Conservation (phyloP, 1,284 basidiomycete genomes). For the Entoloma clypeatum region DNA sequence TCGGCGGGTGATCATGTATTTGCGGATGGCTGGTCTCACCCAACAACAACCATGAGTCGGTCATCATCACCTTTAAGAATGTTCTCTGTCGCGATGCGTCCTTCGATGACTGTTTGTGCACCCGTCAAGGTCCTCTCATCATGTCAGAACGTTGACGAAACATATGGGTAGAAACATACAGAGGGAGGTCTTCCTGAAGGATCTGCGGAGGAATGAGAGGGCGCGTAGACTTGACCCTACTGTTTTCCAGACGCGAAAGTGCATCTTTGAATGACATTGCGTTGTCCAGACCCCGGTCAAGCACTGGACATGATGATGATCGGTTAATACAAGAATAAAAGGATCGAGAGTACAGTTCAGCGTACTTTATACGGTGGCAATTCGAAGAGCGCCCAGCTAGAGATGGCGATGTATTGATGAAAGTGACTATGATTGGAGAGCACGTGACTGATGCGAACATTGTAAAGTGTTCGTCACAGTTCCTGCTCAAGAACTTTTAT, state of each 20-base stretch:
- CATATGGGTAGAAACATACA: conserved; percentile 42
- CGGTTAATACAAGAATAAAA: too few relatives aligned
- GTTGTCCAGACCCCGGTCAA: conserved; percentile 48
- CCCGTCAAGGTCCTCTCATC: conserved; percentile 57
- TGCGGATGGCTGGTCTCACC: conserved; percentile 53
- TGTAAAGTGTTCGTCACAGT: too few relatives aligned
- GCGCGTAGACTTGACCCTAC: conserved; percentile 79
- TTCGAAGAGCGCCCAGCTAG: too few relatives aligned
- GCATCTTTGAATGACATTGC: conserved; percentile 74
- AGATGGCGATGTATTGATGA: too few relatives aligned
- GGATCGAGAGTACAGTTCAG: too few relatives aligned
- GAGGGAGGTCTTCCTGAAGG: conserved; percentile 81
- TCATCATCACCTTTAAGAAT: conserved; percentile 85
- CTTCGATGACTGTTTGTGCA: conserved; percentile 81
- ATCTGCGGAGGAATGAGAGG: conserved; percentile 92
- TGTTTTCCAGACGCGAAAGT: conserved; percentile 79
- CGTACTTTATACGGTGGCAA: too few relatives aligned
- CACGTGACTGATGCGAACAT: too few relatives aligned
- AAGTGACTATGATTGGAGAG: too few relatives aligned
- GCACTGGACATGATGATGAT: conserved; percentile 12
- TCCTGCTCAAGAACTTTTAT: conserved; percentile 2
- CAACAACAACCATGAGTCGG: conserved; percentile 84
- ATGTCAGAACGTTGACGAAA: conserved; percentile 15
- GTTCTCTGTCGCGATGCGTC: conserved; percentile 75
- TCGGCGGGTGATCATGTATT: too few relatives aligned